These are phyloP conservation scores for Pleurotus platypus DNA, from an alignment of 768 basidiomycete genomes.

Conservation along the genomic window DNA sequence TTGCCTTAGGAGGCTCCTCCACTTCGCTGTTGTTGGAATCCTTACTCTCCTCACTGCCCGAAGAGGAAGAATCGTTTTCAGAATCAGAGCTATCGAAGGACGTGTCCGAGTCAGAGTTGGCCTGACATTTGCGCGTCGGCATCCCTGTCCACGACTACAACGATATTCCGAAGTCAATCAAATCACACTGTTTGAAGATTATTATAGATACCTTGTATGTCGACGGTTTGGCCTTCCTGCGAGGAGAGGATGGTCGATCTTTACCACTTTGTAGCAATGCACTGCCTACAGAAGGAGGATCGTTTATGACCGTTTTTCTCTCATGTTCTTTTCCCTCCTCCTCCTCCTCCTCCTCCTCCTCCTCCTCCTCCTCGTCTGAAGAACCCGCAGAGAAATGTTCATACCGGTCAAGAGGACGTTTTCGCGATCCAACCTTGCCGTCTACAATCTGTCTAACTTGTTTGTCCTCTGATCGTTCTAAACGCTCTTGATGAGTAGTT, in stretches of 20 bases:
- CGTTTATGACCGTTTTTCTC: too few relatives aligned
- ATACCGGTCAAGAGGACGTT: constrained; percentile 38
- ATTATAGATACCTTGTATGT: constrained; percentile 26
- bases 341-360: constrained; percentile 6
- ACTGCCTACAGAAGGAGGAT: constrained; percentile 42
- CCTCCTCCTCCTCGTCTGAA: constrained; percentile 14
- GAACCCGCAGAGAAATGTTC: constrained; percentile 17
- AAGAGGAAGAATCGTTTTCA: constrained; percentile 46
- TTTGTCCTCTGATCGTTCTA: constrained; percentile 58
- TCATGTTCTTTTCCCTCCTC: not conserved
- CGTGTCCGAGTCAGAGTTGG: constrained; percentile 47
- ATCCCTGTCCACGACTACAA: constrained; percentile 44
- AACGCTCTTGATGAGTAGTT: constrained; percentile 54
- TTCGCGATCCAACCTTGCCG: constrained; percentile 44
- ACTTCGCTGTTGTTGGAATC: constrained; percentile 16
- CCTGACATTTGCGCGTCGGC: constrained; percentile 11
- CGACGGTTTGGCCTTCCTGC: constrained; percentile 42
- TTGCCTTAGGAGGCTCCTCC: constrained; percentile 18
- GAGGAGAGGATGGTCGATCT: constrained; percentile 47
- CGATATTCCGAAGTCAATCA: too few relatives aligned
- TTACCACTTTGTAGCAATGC: constrained; percentile 66
- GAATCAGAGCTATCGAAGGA: constrained; percentile 82
- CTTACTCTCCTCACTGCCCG: constrained; percentile 13
- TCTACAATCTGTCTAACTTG: constrained; percentile 51
- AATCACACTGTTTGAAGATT: too few relatives aligned